Base-by-base conservation (phyloP, 495 filamentous ascomycete genomes). In the Diplogelasinospora grovesii region DNA sequence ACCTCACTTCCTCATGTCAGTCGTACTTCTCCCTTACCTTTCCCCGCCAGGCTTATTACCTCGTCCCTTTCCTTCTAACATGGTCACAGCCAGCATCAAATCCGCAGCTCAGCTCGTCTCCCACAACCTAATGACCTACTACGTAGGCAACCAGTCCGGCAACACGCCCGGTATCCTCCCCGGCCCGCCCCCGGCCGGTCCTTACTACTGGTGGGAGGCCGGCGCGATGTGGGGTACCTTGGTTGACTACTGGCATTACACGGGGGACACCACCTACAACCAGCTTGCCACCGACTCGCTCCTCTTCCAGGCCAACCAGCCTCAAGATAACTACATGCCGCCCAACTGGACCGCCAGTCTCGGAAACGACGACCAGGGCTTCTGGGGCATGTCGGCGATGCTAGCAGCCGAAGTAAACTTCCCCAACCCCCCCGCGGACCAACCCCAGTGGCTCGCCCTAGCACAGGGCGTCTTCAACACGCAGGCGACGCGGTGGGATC, bases 401-500 rank as follows among this genome's bases (percentile, higher is more conserved):
- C 69, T 78, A 3, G 81, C 79, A 7, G 77, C 77, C 22, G 81
- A 85, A 56, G 60, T 75, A 40, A 73, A 74, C 29, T 82, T 78
- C 46, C 73, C 71, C 10, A 68, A 83, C 45, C 81, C 77, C 5
- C 71, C 73, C 5, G 25, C 38, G n/a, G 63, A 57, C 30, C 45
- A 79, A 43, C 82, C 84, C 3, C 74, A 78, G 43, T 92, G 86
- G 84, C 65, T 92, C 3, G 82, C 81, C 3, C 70, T 92, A 37
- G 85, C 82, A n/a, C 83, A 90, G 54, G 83, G 79, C 7, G 82
- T 81, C 4, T 90, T 89, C 63, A 87, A 89, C 59, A 78, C 76
- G 0, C 84, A 87, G 52, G 77, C 72, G 2, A 56, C 65, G 1
- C 65, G 82, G 14, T 86, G 85, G 83, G 69, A 86, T 34, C 64